phyloP scores from a whole-genome alignment of 2,329 filamentous ascomycete genomes.

The Neobulgaria alba region DNA sequence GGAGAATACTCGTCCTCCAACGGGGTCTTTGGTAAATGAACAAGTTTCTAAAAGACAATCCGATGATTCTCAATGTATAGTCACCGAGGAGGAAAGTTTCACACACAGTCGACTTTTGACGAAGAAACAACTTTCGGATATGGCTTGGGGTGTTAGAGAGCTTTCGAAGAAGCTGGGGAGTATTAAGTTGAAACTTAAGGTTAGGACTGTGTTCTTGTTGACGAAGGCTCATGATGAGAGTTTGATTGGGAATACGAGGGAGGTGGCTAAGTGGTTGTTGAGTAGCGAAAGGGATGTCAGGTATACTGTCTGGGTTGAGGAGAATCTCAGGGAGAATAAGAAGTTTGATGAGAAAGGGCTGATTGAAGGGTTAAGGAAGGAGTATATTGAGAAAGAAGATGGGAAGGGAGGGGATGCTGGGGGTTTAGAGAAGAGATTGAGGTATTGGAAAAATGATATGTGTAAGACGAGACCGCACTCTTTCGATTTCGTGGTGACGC shows the following conservation, averaged over 20 bases:
- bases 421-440: constrained; percentile 41
- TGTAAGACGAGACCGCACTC: constrained; percentile 71
- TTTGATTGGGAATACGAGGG: constrained; percentile 67
- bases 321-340: constrained; percentile 60
- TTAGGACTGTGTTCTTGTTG: constrained; percentile 76
- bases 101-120: constrained; percentile 75
- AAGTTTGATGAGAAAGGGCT: constrained; percentile 67
- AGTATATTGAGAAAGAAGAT: constrained; percentile 33
- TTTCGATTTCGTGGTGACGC: constrained; percentile 88
- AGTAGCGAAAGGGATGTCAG: constrained; percentile 54
- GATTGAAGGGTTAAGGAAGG: constrained; percentile 47
- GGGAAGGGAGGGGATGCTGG: constrained; percentile 18
- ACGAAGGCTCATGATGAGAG: constrained; percentile 87
- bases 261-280: constrained; percentile 74
- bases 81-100: too few relatives aligned
- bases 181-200: constrained; percentile 72
- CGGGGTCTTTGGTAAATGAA: constrained; percentile 2
- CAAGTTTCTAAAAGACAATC: constrained; percentile 8
- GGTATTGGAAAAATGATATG: constrained; percentile 77
- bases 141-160: constrained; percentile 93
- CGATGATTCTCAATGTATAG: constrained; percentile 16
- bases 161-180: constrained; percentile 78
- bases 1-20: constrained; percentile 7
- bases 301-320: constrained; percentile 79
- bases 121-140: constrained; percentile 90